Evolutionary conservation across 2,329 filamentous ascomycete genomes (phyloP), one percentile per base, ranked within the genome.

Genomic region (Drechslera avenae): DNA sequence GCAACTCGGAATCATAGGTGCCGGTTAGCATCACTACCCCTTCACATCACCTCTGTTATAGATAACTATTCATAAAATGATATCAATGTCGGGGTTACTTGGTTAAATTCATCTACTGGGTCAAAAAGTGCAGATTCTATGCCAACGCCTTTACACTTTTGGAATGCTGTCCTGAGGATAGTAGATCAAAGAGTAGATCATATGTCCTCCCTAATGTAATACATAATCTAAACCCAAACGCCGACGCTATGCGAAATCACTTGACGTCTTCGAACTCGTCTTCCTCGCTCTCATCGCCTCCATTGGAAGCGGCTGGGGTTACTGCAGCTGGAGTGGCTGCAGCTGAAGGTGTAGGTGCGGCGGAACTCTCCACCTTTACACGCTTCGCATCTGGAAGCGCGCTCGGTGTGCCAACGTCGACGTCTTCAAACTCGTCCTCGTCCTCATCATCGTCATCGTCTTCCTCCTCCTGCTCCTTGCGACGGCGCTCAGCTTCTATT

Each of bases 401-500:
- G 43, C 57, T 63, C 18, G 61, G 60, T 4, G 57, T 62, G 19
- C 66, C 65, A 8, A 67, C 69, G 21, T 71, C 68, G 14, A 73
- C 70, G 36, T 73, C 70, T 45, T 74, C 73, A 28, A 52, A 52
- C 30, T 52, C 49, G 5, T 52, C 49, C 3, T 52, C 49, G 0
- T 52, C 49, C 14, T 47, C 49, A 4, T 52, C 49, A 7, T 52
- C 49, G 4, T 73, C 61, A 75, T 81, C 53, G 73, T 80, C 50
- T 70, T 68, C 64, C 7, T 66, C 67, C 44, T 74, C 67, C 35
- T 72, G 67, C 12, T 72, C 72, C 37, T 74, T 67, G 78, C 69
- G 87, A 18, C 62, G 60, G 39, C 64, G 82, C 55, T 86, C 83
- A 4, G 80, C 81, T 60, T 85, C 86, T 14, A 91, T 78, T 51